Conservation (phyloP, 163 green algal genomes). For the Scenedesmus sp. region DNA sequence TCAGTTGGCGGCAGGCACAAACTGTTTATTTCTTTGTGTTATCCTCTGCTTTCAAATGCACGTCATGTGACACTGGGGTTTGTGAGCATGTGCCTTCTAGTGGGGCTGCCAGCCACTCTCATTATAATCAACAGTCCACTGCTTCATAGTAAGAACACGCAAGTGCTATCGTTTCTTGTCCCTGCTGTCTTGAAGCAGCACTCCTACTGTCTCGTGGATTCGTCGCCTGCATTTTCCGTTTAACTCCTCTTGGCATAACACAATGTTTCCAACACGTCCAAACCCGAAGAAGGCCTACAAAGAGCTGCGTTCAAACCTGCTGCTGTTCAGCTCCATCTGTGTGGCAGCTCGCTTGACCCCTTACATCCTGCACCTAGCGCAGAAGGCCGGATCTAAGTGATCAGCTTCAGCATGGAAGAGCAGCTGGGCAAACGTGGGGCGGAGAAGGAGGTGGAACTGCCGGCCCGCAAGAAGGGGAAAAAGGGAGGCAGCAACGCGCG, state of each 20-base stretch:
- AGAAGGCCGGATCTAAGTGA: slow-evolving; percentile 30
- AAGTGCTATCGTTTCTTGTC: not conserved
- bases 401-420: slow-evolving; percentile 14
- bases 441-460: slow-evolving; percentile 57
- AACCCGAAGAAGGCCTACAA: slow-evolving; percentile 66
- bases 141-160: too few relatives aligned
- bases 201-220: not conserved
- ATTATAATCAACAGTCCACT: too few relatives aligned
- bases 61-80: slow-evolving; percentile 8
- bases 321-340: slow-evolving; percentile 65
- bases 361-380: slow-evolving; percentile 66
- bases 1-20: too few relatives aligned
- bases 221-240: not conserved
- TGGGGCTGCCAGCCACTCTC: too few relatives aligned
- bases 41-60: not conserved
- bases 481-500: slow-evolving; percentile 1
- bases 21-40: too few relatives aligned
- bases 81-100: not conserved
- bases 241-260: not conserved
- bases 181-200: not conserved
- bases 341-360: slow-evolving; percentile 57
- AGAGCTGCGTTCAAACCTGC: slow-evolving; percentile 65
- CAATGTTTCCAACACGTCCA: slow-evolving; percentile 49
- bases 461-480: slow-evolving; percentile 40
- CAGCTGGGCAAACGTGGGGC: slow-evolving; percentile 28